Evolutionary conservation across 768 basidiomycete species (phyloP).

Genomic region (Lactifluus echinatus): DNA sequence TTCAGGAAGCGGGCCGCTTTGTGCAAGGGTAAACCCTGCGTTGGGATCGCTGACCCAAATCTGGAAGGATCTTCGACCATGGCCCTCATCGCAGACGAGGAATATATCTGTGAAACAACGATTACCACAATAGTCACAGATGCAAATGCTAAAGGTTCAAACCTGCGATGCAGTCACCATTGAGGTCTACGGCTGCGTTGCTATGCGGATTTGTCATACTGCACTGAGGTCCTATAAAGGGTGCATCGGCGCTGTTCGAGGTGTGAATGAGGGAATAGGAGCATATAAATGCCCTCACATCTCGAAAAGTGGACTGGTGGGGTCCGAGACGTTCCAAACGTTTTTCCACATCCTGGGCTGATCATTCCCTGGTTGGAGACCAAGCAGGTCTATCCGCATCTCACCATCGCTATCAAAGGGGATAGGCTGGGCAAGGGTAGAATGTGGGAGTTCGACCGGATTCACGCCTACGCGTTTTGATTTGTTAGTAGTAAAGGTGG

Average conservation of each 20-base stretch:
- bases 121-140: neutral
- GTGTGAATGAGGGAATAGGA: neutral
- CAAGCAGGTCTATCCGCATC: slow-evolving; percentile 84
- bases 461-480: slow-evolving; percentile 22
- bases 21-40: slow-evolving; percentile 61
- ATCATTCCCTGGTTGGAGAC: slow-evolving; percentile 34
- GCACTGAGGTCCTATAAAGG: slow-evolving; percentile 60
- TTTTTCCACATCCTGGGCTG: slow-evolving; percentile 74
- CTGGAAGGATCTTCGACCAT: slow-evolving; percentile 60
- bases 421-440: slow-evolving; percentile 72
- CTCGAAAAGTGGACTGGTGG: slow-evolving; percentile 48
- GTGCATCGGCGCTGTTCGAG: slow-evolving; percentile 34
- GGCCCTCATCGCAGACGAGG: slow-evolving; percentile 62
- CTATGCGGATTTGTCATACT: slow-evolving; percentile 82
- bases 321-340: slow-evolving; percentile 55
- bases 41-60: slow-evolving; percentile 88
- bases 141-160: slow-evolving; percentile 17
- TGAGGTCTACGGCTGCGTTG: slow-evolving; percentile 87
- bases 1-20: slow-evolving; percentile 58
- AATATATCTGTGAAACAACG: slow-evolving; percentile 62
- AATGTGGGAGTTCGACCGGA: slow-evolving; percentile 49
- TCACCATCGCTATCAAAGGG: slow-evolving; percentile 81
- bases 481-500: neutral
- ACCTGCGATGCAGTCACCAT: slow-evolving; percentile 96
- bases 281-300: slow-evolving; percentile 41